Conservation (phyloP, 352 stramenopile species). For the Nothophytophthora sp. region DNA sequence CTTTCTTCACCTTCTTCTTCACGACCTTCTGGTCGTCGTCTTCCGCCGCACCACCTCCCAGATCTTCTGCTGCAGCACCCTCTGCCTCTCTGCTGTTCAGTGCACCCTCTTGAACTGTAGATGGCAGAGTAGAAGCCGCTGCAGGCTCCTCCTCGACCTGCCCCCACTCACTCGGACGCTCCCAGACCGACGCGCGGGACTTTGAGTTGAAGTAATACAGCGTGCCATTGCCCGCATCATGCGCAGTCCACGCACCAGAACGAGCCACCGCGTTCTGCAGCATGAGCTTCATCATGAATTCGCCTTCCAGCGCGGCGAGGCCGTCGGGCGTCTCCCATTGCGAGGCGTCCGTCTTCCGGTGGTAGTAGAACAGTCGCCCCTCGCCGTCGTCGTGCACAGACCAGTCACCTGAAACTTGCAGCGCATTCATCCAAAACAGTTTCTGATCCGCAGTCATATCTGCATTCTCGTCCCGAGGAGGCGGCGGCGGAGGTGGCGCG, state of each 20-base stretch:
- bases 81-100: conserved; percentile 13
- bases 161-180: conserved; percentile 68
- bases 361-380: conserved; percentile 80
- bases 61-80: background rate
- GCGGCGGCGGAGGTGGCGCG: conserved; percentile 4
- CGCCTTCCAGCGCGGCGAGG: conserved; percentile 53
- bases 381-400: conserved; percentile 76
- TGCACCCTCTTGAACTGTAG: conserved; percentile 13
- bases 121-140: conserved; percentile 24
- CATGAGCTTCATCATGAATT: conserved; percentile 89
- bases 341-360: conserved; percentile 42
- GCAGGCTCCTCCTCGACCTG: conserved; percentile 10
- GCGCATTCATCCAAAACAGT: conserved; percentile 49
- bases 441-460: conserved; percentile 31
- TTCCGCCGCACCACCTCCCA: background rate
- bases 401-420: conserved; percentile 62
- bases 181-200: conserved; percentile 68
- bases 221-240: conserved; percentile 68
- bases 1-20: no score
- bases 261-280: conserved; percentile 65
- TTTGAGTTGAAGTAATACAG: conserved; percentile 85
- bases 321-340: conserved; percentile 57
- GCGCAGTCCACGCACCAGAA: conserved; percentile 68
- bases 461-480: conserved; percentile 2
- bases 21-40: conserved; percentile 15